A percentile compares a stretch with the other conserved stretches of the same genome.
phyloP scores from a whole-genome alignment of 352 stramenopile species.

The Phytophthora hybrid region DNA sequence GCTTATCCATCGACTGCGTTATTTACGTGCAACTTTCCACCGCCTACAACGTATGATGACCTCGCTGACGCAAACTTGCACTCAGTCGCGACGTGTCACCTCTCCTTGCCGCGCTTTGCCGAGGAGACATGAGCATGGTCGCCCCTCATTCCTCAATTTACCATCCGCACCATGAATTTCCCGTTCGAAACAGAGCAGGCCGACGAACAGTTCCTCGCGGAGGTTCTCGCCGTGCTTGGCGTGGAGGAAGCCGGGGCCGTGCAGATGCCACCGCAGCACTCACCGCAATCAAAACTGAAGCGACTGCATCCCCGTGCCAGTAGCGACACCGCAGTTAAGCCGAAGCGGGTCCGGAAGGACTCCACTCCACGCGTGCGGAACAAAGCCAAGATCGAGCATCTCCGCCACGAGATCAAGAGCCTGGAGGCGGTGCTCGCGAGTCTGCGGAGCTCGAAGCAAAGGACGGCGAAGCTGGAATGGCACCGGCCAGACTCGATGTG shows the following conservation, averaged over 20 bases:
- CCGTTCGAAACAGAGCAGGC: neutral
- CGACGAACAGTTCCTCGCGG: conserved; percentile 30
- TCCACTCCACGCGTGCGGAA: conserved; percentile 28
- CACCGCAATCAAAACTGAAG: neutral
- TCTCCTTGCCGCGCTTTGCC: neutral
- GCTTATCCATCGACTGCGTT: neutral
- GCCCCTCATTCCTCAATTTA: conserved; percentile 23
- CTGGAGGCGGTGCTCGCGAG: conserved; percentile 29
- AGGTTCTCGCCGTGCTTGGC: conserved; percentile 33
- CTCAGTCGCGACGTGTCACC: conserved; percentile 6
- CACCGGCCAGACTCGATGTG: conserved; percentile 19
- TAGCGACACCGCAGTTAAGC: neutral
- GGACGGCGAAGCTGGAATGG: neutral
- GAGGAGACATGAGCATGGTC: neutral
- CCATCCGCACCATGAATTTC: conserved; percentile 14
- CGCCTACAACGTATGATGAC: neutral
- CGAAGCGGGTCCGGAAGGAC: conserved; percentile 13
- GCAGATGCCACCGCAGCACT: neutral
- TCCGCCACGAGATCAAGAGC: conserved; percentile 28
- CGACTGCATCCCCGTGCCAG: conserved; percentile 10
- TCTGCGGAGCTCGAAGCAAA: conserved; percentile 18
- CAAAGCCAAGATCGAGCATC: conserved; percentile 37
- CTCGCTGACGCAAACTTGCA: conserved; percentile 29
- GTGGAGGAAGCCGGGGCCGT: conserved; percentile 6
- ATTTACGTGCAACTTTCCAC: conserved; percentile 15